Evolutionary conservation across 495 filamentous ascomycete genomes (phyloP), one percentile per base, ranked within the genome.

Genomic region (Neurospora tetraspora): DNA sequence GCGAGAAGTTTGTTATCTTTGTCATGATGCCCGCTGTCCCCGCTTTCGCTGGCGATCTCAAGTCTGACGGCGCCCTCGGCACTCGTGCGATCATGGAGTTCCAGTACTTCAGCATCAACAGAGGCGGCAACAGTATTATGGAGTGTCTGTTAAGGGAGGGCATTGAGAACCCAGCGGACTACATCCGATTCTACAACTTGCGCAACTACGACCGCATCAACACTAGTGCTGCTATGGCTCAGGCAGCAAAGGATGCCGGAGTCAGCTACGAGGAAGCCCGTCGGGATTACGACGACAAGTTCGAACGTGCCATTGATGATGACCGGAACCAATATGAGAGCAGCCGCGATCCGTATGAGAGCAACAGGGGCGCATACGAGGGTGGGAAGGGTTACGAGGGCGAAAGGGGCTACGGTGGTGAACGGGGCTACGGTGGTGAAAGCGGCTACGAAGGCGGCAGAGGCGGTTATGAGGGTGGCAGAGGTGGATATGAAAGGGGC

Each of bases 51-150:
- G 95, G 95, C 23, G 94, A 98, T 77, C 82, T 98, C 53, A 85
- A 90, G 68, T 89, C 89, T 14, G 92, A 97, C 18, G 91, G 89
- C 7, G 90, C 90, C 53, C 88, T 97, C 3, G 92, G 93, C 9
- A 97, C 95, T 12, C 87, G 95, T 2, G 94, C 94, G 0, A 97
- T 98, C 80, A 97, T 98, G 93, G 93, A 97, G 80, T 97, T 92
- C 83, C 81, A 82, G 68, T 81, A 97, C 81, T 86, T 91, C 78
- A 91, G 88, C 61, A 97, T 98, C 83, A 94, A 84, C 78, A 89
- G 96, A n/a, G 93, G 93, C 39, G 93, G 93, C 3, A 84, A 91
- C 81, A 93, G 90, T 76, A 97, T 97, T 74, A 91, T 96, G 83
- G 94, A 97, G 81, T 79, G 85, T 27, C 87, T 97, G 71, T 85